Evolutionary conservation across 768 basidiomycete species (phyloP), one percentile per base, ranked within the genome.

Genomic region (Imleria badia): DNA sequence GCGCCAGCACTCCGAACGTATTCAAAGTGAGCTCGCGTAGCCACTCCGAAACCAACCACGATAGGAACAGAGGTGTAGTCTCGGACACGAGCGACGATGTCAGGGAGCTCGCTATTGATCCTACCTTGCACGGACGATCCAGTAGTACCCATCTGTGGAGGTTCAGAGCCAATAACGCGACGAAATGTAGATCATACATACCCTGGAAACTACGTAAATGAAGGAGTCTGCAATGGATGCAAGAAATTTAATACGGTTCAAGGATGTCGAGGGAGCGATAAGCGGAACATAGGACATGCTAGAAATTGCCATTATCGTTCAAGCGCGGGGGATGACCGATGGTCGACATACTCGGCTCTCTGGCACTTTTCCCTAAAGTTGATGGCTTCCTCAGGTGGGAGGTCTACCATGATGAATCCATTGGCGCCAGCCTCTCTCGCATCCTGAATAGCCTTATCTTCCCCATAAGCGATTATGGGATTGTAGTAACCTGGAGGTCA

Each of bases 201-300:
- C 94, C 78, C 93, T 96, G 45, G 95, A 97, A n/a, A 98, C 95
- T 44, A 99, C 85, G 69, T 99, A 99, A 59, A 99, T 93, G 78
- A 99, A 98, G 3, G 88, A 86, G 71, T 99, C 97, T 17, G 97
- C 96, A 62, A 99, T 98, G 9, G 87, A 84, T 3, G 92, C 77
- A 38, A 99, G 80, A 75, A 97, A 97, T 62, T 89, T 85, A 66
- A 98, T 92, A 38, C 97, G 89, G 48, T 83, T 76, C 42, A 91
- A 76, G 30, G 88, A 86, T 1, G 97, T 98, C 1, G 94, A 96
- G 2, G 97, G 97, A 1, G 96, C 95, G 60, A 99, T 88, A 20
- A 99, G 76, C 3, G 97, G 97, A 14, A 99, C 87, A 66, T 96
- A 99, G 39, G 95, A 93, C 55, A 99, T 76, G 52, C 96, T 98